Conservation (phyloP, 176 grass and related monocot genomes). For the Poa pratensis region DNA sequence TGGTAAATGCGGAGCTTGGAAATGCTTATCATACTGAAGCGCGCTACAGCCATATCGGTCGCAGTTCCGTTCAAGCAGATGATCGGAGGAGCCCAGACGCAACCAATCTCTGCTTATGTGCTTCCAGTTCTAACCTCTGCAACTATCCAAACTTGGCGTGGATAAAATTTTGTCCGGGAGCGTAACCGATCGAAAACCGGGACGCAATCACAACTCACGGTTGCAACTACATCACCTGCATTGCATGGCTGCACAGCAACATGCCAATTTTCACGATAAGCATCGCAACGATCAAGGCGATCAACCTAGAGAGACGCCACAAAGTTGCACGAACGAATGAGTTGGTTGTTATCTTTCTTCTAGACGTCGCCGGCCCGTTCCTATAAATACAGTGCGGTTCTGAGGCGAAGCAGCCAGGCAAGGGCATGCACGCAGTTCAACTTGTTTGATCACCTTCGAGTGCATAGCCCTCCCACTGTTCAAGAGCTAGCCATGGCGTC, state of each 20-base stretch:
- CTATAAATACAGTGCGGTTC: conserved; percentile 50
- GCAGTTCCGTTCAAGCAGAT: neutral
- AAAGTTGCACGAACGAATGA: conserved; percentile 11
- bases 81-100: conserved; percentile 35
- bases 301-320: neutral
- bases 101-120: conserved; percentile 37
- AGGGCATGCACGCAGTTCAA: conserved; percentile 44
- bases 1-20: neutral
- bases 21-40: neutral
- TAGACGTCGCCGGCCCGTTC: neutral
- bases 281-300: neutral
- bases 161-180: conserved; percentile 2
- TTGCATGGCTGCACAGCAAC: neutral
- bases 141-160: conserved; percentile 37
- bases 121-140: conserved; percentile 39
- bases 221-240: neutral
- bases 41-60: neutral
- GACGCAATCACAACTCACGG: conserved; percentile 22
- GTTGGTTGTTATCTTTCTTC: neutral
- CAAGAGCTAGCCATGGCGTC: conserved; percentile 56
- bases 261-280: conserved; percentile 41
- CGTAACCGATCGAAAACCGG: conserved; percentile 31
- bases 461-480: neutral
- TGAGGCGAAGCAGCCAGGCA: conserved; percentile 2
- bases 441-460: neutral